Percentiles rank a stretch among this genome's conserved stretches.
Conservation (phyloP, 805 yeast genomes). For the Saccharomycopsis microspora region DNA sequence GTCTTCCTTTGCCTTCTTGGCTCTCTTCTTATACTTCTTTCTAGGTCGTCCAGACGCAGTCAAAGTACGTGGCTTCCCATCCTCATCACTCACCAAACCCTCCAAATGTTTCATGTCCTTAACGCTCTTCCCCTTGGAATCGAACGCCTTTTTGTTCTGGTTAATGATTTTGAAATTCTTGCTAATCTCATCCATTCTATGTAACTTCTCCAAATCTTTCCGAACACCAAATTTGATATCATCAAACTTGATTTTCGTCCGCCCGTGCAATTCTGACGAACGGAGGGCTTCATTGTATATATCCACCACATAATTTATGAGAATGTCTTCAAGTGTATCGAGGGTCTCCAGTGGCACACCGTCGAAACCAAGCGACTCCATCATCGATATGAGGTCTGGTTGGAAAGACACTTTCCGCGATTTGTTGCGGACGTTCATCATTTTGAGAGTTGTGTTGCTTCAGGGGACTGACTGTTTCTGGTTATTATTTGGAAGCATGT, state of each 20-base stretch:
- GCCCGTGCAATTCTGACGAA: slow-evolving; percentile 12
- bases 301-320: slow-evolving; percentile 11
- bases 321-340: slow-evolving; percentile 13
- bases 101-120: background rate
- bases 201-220: slow-evolving; percentile 10
- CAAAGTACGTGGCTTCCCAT: background rate
- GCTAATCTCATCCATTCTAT: slow-evolving; percentile 13
- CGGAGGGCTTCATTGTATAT: slow-evolving; percentile 13
- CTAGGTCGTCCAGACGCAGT: background rate
- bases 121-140: slow-evolving; percentile 4
- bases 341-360: slow-evolving; percentile 13
- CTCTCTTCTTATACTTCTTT: background rate
- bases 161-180: slow-evolving; percentile 10
- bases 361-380: slow-evolving; percentile 16
- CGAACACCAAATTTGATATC: slow-evolving; percentile 14
- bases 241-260: slow-evolving; percentile 14
- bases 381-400: slow-evolving; percentile 10
- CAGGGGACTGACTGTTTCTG: background rate
- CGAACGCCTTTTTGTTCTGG: slow-evolving; percentile 12
- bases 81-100: background rate
- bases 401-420: slow-evolving; percentile 14
- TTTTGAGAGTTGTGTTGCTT: background rate
- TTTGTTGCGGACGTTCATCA: background rate
- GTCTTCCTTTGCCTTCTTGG: background rate
- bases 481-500: background rate